Base-by-base conservation (phyloP, 768 basidiomycete species). In the Trametes punicea region DNA sequence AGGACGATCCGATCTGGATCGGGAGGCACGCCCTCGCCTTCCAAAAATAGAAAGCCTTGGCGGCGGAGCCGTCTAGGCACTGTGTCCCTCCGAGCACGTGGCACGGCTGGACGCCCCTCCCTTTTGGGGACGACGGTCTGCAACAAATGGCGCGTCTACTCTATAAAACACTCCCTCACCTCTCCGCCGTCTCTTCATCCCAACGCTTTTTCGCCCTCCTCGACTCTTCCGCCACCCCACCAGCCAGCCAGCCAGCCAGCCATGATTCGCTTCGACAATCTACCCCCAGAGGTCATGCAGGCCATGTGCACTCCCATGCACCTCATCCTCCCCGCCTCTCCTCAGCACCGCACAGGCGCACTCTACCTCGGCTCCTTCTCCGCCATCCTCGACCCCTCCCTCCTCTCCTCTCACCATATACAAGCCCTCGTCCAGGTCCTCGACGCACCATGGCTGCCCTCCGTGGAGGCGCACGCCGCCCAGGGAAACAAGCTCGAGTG, bases 291-390 rank as follows among this genome's bases (percentile, higher is more conserved):
- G 64, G 85, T 90, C 46, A 82, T 87, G 78, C 85, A 88, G 68
- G 84, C 88, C 6, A 88, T 90, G 83, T 89, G 87, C 73, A 90
- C 88, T 0, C 88, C 88, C 0, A 89, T 90, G 88, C 88, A 90
- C 71, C 78, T 80, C 60, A 81, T 90, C 65, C 74, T 88, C 79
- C 29, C 70, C 36, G 73, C 39, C 41, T 69, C 45, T 55, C 67
- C 50, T 46, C 25, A 64, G 62, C 60, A 61, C 23, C 59, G 57
- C 54, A 63, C 69, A 25, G 88, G 88, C 42, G 73, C 77, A 0
- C 83, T 90, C 53, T 90, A 83, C 70, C 76, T 90, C 49, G 88
- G 85, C 46, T 86, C 85, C 47, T 75, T 85, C 63, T 73, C 79
- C 23, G 85, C 85, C 15, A 76, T 77, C 47, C 76, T 79, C 71